Evolutionary conservation across 2,329 filamentous ascomycete species (phyloP).

Genomic region (Lasiodiplodia citricola): DNA sequence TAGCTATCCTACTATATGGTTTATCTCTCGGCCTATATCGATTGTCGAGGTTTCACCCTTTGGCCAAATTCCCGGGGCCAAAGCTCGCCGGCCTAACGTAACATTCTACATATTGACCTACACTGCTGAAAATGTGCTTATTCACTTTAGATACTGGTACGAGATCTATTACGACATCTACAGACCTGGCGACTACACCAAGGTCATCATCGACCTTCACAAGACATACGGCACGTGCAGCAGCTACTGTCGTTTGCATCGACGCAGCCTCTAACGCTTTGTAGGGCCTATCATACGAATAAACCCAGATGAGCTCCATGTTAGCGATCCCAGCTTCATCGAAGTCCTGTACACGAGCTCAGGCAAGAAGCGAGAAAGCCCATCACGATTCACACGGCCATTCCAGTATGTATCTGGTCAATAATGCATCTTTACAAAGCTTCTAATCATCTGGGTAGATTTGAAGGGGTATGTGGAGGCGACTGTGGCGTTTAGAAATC

Average conservation of each 20-base stretch:
- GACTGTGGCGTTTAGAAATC: accelerated
- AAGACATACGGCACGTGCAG: not conserved
- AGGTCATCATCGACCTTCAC: not conserved
- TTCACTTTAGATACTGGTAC: not conserved
- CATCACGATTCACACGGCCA: not conserved
- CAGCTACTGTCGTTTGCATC: not conserved
- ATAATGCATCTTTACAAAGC: too few relatives aligned
- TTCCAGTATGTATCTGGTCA: not conserved
- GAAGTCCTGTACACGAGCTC: conserved; percentile 38
- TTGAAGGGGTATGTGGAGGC: not conserved
- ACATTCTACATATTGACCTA: too few relatives aligned
- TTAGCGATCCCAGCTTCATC: conserved; percentile 47
- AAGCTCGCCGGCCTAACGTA: conserved; percentile 1
- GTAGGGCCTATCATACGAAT: conserved; percentile 50
- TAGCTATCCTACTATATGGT: not conserved
- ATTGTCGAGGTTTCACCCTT: not conserved
- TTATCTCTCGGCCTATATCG: not conserved
- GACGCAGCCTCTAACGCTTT: not conserved
- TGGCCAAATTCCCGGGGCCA: not conserved
- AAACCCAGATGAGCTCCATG: conserved; percentile 50
- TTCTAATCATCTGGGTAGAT: not conserved
- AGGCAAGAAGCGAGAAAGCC: conserved; percentile 29
- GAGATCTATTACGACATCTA: not conserved
- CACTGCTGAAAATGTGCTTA: not conserved
- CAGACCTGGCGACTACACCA: not conserved